Evolutionary conservation across 805 yeast species (phyloP), one percentile per base, ranked within the genome.

Genomic region (Vanderwaltozyma verrucispora): DNA sequence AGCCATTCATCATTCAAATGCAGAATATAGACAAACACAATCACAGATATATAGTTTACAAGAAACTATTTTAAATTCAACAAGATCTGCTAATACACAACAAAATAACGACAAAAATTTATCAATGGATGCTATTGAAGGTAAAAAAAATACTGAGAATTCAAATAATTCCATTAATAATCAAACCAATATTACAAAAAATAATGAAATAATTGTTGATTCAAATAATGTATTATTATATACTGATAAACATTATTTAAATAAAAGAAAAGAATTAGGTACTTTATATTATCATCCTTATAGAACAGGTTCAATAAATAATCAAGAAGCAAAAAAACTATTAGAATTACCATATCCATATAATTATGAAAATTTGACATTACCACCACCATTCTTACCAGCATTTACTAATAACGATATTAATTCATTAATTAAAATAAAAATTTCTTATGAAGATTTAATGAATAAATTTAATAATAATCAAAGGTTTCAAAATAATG

Each of bases 401-500:
- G 41, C 40, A 2, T 46, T 49, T 25, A 38, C 39, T 6, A 25
- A 35, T 23, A 38, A 48, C 19, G 30, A 39, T 14, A 49, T 55
- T 30, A 53, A 57, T 38, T 35, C 42, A 15, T 26, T 54, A 24
- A 34, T 56, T 9, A 45, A 44, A 4, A 41, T 59, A 3, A 40
- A 44, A 14, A 45, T 59, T 8, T 33, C 38, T 2, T 43, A 45
- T 40, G 54, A 50, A 29, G 53, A 54, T 30, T 39, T 56, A 7
- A 56, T 37, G 42, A 64, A 32, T 21, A 28, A 20, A 18, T 6
- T 19, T 28, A 8, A 28, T 16, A 27, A 34, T 1, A 28, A 37
- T 11, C 65, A 63, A 23, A 66, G 74, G 35, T 65, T 63, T 12
- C 51, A 48, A 26, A 73, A 80, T 23, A 63, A 75, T 35, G 69